A percentile compares a stretch with the other conserved stretches of the same genome.
Evolutionary conservation across 257 asterid species (phyloP).

Genomic region (Perilla frutescens): DNA sequence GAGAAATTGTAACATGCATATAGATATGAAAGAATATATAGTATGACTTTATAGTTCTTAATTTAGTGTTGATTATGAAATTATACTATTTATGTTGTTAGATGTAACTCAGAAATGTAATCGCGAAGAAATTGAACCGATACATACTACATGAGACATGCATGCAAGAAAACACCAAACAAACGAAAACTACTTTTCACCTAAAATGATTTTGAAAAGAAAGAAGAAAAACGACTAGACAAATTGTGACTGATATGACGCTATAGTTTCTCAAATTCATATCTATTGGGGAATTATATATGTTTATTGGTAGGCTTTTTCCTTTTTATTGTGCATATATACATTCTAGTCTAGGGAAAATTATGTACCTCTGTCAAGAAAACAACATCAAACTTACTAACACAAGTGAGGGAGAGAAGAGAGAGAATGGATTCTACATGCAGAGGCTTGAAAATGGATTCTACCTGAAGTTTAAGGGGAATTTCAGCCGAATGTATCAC

Average conservation of each 20-base stretch:
- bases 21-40: too few relatives aligned
- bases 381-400: neutral
- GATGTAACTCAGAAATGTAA: too few relatives aligned
- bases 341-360: too few relatives aligned
- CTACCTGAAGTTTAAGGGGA: neutral
- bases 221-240: neutral
- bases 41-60: too few relatives aligned
- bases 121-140: too few relatives aligned
- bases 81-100: too few relatives aligned
- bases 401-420: conserved; percentile 6
- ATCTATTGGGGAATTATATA: too few relatives aligned
- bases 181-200: neutral
- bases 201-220: conserved; percentile 2
- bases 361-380: neutral
- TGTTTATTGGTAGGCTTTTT: too few relatives aligned
- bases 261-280: neutral
- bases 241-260: neutral
- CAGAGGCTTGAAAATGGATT: neutral
- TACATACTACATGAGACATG: too few relatives aligned
- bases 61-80: too few relatives aligned
- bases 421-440: neutral
- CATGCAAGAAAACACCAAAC: neutral
- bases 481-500: neutral
- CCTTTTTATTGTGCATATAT: too few relatives aligned
- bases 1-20: too few relatives aligned